phyloP scores from a whole-genome alignment of 306 rosid species.

The Castanopsis chinensis region DNA sequence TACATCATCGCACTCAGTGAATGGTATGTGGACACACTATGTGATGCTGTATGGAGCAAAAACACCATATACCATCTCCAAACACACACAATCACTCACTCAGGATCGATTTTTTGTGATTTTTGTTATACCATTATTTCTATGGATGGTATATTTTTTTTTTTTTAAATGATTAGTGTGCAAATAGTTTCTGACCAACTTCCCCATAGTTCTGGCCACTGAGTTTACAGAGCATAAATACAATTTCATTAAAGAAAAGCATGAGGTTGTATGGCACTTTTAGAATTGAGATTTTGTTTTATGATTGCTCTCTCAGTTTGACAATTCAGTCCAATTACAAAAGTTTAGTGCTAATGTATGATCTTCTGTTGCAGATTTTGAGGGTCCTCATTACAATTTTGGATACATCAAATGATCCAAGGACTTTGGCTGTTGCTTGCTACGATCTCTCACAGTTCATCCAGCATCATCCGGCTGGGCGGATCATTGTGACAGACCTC shows the following conservation, averaged over 20 bases:
- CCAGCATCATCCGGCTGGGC: slow-evolving; percentile 80
- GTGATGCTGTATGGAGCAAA: too few species aligned
- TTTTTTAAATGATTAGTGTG: background rate
- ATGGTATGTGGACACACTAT: background rate
- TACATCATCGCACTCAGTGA: background rate
- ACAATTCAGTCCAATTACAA: background rate
- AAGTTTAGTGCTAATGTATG: slow-evolving; percentile 14
- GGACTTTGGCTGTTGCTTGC: slow-evolving; percentile 89
- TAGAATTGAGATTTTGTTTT: background rate
- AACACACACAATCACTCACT: background rate
- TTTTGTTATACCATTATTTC: background rate
- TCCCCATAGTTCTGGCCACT: background rate
- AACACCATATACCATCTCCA: too few species aligned
- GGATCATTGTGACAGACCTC: slow-evolving; percentile 85
- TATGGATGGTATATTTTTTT: background rate
- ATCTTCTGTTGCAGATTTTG: slow-evolving; percentile 61
- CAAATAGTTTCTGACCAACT: background rate
- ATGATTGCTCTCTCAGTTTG: background rate
- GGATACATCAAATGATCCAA: slow-evolving; percentile 81
- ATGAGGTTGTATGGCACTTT: background rate
- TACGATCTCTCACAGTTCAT: slow-evolving; percentile 90
- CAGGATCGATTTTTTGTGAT: background rate
- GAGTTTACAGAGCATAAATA: background rate
- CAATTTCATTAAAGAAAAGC: background rate
- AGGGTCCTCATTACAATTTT: slow-evolving; percentile 88